Evolutionary conservation across 768 basidiomycete genomes (phyloP).

Genomic region (Kwoniella mangroviensis): DNA sequence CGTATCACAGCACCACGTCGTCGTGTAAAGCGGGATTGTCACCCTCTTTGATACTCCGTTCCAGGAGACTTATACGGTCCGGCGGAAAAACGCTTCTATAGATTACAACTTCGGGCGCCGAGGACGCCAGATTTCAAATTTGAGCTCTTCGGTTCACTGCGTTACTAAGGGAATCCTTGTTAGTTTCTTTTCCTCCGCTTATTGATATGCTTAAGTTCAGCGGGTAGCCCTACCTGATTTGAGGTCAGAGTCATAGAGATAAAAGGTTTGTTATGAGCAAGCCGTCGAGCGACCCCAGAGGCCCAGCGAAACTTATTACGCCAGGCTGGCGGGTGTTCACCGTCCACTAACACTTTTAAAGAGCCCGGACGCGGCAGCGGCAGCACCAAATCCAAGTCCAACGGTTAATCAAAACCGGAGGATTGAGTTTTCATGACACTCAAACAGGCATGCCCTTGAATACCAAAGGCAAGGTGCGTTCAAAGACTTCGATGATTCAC

Average conservation of each 20-base stretch:
- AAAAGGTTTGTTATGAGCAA: slow-evolving; percentile 61
- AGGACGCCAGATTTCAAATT: slow-evolving; percentile 76
- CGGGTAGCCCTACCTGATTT: slow-evolving; percentile 82
- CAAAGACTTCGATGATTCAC: slow-evolving; percentile 54
- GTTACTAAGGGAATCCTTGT: slow-evolving; percentile 87
- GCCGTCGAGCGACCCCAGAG: slow-evolving; percentile 49
- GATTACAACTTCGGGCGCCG: slow-evolving; percentile 75
- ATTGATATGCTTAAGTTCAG: slow-evolving; percentile 89
- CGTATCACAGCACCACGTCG: slow-evolving; percentile 68
- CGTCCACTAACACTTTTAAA: slow-evolving; percentile 34
- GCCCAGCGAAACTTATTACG: slow-evolving; percentile 63
- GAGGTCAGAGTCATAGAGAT: slow-evolving; percentile 63
- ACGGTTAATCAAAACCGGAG: slow-evolving; percentile 31
- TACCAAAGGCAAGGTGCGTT: slow-evolving; percentile 79
- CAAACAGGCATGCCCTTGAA: slow-evolving; percentile 67
- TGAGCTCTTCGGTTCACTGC: slow-evolving; percentile 84
- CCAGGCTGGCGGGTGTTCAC: slow-evolving; percentile 41
- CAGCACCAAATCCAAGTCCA: slow-evolving; percentile 54
- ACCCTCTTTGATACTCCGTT: slow-evolving; percentile 69
- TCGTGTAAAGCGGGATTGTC: slow-evolving; percentile 65
- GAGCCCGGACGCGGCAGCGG: slow-evolving; percentile 20
- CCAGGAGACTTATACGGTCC: slow-evolving; percentile 79
- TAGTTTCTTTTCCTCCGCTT: slow-evolving; percentile 90
- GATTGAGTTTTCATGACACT: slow-evolving; percentile 63
- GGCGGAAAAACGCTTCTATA: slow-evolving; percentile 75